Base-by-base conservation (phyloP, 495 filamentous ascomycete species). In the Cercophora newfieldiana region DNA sequence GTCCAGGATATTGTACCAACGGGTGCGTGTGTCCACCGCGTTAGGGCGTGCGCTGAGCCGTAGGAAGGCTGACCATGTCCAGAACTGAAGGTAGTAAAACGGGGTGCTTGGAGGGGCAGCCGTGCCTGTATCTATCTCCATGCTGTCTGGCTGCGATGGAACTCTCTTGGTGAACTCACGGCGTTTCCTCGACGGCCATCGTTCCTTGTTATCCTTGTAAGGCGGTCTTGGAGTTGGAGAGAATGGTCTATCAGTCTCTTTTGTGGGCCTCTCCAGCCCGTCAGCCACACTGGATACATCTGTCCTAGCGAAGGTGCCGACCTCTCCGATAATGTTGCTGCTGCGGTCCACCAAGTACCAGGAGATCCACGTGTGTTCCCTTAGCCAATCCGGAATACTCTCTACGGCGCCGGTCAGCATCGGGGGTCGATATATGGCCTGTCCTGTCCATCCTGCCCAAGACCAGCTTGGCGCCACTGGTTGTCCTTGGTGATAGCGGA, bases 391-490 rank as follows among this genome's bases (percentile, higher is more conserved):
- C 7, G 18, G 21, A n/a, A 62, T 62, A 21, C 30, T 62, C n/a
- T 62, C 59, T 7, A 62, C 59, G 22, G 59, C 59, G 18, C 59
- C 59, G 24, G 59, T 62, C 24, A 62, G 21, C 10, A 62, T 51
- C 1, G 37, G 37, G 1, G 59, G 19, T 3, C 59, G 44, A n/a
- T 62, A 62, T 50, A 24, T 50, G 14, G 26, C 59, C 31, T 62
- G 44, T 6, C 59, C 59, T 8, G 59, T 62, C 59, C 59, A 62
- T 10, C 59, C 31, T 18, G 59, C 59, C 59, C 59, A 62, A 2
- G 59, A 62, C 59, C 59, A 62, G 37, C 59, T 62, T 14, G 59
- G 59, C 14, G 59, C 59, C 7, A 62, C 59, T 21, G 44, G 59
- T 19, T 49, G 59, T 51, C 59, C 59, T 3, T 53, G 8, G 16